These are phyloP conservation scores for Aphanomyces cochlioides DNA, from an alignment of 352 stramenopile species.

Conservation along the genomic window DNA sequence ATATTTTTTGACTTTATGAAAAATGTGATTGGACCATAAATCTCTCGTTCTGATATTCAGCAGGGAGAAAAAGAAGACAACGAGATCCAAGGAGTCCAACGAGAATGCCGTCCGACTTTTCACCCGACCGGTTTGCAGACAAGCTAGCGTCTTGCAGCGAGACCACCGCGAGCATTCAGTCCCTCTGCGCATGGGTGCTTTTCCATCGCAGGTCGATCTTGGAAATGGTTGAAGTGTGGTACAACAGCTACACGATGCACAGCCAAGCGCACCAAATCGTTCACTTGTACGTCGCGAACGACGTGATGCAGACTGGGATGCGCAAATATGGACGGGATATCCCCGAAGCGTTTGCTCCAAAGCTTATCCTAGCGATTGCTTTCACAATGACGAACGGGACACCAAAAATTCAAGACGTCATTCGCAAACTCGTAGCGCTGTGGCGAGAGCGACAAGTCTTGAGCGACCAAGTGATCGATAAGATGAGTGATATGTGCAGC, in stretches of 20 bases:
- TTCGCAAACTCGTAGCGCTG: constrained; percentile 84
- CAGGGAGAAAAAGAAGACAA: too few species aligned
- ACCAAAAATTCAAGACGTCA: constrained; percentile 79
- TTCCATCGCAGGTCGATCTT: constrained; percentile 48
- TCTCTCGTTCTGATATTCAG: too few species aligned
- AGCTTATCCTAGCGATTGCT: constrained; percentile 54
- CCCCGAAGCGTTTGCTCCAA: constrained; percentile 52
- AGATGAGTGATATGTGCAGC: constrained; percentile 69
- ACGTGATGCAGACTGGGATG: constrained; percentile 79
- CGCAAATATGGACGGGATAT: constrained; percentile 76
- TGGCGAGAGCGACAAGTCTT: constrained; percentile 79
- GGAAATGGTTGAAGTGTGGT: constrained; percentile 66
- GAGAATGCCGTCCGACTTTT: constrained; percentile 23
- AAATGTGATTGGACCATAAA: too few species aligned
- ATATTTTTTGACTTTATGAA: too few species aligned
- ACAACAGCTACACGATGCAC: constrained; percentile 41
- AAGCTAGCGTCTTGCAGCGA: constrained; percentile 20
- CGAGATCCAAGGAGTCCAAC: too few species aligned
- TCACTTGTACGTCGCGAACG: constrained; percentile 80
- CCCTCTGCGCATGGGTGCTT: constrained; percentile 73
- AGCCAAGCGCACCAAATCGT: constrained; percentile 72
- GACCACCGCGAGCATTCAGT: constrained; percentile 58
- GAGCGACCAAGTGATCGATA: constrained; percentile 44
- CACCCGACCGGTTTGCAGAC: constrained; percentile 12
- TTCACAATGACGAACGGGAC: constrained; percentile 63